These are phyloP conservation scores for Macroventuria anomochaeta DNA, from an alignment of 2,329 filamentous ascomycete species.

Conservation along the genomic window DNA sequence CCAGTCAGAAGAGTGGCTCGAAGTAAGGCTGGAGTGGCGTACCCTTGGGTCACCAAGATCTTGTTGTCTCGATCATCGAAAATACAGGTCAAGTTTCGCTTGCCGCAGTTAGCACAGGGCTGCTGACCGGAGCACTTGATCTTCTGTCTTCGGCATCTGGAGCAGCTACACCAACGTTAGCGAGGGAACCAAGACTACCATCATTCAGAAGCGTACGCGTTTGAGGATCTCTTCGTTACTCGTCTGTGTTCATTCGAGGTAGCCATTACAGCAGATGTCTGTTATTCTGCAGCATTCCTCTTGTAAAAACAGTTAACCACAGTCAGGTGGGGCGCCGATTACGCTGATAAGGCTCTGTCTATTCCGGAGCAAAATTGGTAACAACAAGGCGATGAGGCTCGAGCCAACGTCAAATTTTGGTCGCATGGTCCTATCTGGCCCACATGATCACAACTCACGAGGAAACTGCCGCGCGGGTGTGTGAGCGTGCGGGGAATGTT, in stretches of 20 bases:
- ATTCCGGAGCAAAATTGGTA: slow-evolving; percentile 1
- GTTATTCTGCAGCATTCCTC: slow-evolving; percentile 4
- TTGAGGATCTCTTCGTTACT: slow-evolving; percentile 37
- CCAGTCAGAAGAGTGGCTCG: not conserved
- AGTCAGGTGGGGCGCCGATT: slow-evolving; percentile 11
- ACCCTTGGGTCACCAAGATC: slow-evolving; percentile 39
- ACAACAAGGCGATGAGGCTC: slow-evolving; percentile 1
- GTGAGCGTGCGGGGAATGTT: slow-evolving; percentile 9
- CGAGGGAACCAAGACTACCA: not conserved
- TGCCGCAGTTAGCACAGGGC: slow-evolving; percentile 38
- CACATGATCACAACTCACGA: not conserved
- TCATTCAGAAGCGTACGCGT: slow-evolving; percentile 18
- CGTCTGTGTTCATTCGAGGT: slow-evolving; percentile 31
- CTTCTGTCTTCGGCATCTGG: slow-evolving; percentile 40
- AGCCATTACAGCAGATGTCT: slow-evolving; percentile 22
- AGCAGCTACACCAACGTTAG: slow-evolving; percentile 25
- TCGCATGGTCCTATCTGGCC: not conserved
- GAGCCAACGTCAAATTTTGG: not conserved
- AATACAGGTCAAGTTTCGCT: slow-evolving; percentile 34
- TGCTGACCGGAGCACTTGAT: slow-evolving; percentile 44
- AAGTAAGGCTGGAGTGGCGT: not conserved
- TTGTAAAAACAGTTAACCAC: not conserved
- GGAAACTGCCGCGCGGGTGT: slow-evolving; percentile 1
- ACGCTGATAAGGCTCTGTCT: slow-evolving; percentile 9
- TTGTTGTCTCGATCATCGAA: slow-evolving; percentile 45